phyloP scores from a whole-genome alignment of 768 basidiomycete genomes.

The Baorangia bicolor region DNA sequence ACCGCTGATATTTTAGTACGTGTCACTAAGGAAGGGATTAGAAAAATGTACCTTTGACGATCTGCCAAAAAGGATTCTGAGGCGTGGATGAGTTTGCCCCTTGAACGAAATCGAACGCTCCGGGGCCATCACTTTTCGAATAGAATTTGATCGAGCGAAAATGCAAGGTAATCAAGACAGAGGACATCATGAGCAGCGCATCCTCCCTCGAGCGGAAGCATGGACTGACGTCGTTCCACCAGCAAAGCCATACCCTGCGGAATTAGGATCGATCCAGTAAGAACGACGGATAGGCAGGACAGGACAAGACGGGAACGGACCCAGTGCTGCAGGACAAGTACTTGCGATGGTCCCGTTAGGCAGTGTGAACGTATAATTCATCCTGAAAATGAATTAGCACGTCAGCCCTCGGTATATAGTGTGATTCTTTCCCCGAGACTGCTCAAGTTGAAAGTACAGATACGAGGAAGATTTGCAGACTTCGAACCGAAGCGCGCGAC shows the following conservation, averaged over 20 bases:
- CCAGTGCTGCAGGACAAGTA: conserved; percentile 80
- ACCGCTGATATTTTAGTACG: not conserved
- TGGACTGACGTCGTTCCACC: conserved; percentile 76
- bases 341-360: conserved; percentile 63
- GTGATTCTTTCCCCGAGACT: not conserved
- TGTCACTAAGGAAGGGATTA: not conserved
- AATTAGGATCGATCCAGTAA: not conserved
- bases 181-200: not conserved
- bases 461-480: not conserved
- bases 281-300: conserved; percentile 2
- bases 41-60: conserved; percentile 58
- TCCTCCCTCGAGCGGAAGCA: not conserved
- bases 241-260: conserved; percentile 67
- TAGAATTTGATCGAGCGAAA: not conserved
- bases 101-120: conserved; percentile 75
- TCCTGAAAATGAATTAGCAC: conserved; percentile 38
- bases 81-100: conserved; percentile 61
- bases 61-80: conserved; percentile 79
- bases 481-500: conserved; percentile 19
- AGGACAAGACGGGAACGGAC: conserved; percentile 36
- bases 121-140: conserved; percentile 59
- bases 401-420: not conserved
- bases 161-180: not conserved
- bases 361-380: conserved; percentile 60
- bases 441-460: not conserved